These are phyloP conservation scores for Cercospora zeae-maydis DNA, from an alignment of 2,329 filamentous ascomycete genomes.

Conservation along the genomic window DNA sequence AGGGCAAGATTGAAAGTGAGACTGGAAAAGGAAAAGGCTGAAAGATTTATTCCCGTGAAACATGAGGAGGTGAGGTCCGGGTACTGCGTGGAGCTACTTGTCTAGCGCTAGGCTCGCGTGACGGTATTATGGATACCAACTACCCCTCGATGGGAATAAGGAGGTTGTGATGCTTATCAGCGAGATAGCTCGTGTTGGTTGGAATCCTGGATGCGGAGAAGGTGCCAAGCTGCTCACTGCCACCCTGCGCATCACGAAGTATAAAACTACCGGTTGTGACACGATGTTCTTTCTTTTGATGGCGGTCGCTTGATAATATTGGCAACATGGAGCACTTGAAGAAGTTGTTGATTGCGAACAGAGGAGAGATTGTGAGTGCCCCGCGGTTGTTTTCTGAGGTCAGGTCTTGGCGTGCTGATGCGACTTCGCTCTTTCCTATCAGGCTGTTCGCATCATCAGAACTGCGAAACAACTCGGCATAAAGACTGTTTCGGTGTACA, in stretches of 20 bases:
- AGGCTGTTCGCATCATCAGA: constrained; percentile 48
- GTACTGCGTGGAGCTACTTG: constrained; percentile 8
- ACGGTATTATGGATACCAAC: neutral
- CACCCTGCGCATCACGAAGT: neutral
- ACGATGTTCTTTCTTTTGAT: neutral
- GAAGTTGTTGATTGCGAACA: constrained; percentile 56
- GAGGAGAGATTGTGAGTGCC: constrained; percentile 51
- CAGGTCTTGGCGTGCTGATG: constrained; percentile 2
- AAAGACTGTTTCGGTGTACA: constrained; percentile 56
- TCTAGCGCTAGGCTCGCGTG: constrained; percentile 1
- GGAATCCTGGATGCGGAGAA: neutral
- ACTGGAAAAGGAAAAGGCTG: neutral
- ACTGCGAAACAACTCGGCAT: constrained; percentile 51
- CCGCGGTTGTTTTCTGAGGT: neutral
- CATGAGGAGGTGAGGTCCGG: constrained; percentile 8
- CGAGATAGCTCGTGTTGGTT: constrained; percentile 1
- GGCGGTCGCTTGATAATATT: neutral
- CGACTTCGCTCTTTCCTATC: neutral
- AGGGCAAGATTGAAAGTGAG: neutral
- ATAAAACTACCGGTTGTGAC: neutral
- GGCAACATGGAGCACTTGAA: constrained; percentile 44
- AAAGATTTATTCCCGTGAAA: neutral
- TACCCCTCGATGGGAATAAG: constrained; percentile 6
- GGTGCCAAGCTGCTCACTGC: neutral
- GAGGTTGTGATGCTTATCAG: constrained; percentile 22